Evolutionary conservation across 2,329 filamentous ascomycete genomes (phyloP), one percentile per base, ranked within the genome.

Genomic region (Phoma sp.): DNA sequence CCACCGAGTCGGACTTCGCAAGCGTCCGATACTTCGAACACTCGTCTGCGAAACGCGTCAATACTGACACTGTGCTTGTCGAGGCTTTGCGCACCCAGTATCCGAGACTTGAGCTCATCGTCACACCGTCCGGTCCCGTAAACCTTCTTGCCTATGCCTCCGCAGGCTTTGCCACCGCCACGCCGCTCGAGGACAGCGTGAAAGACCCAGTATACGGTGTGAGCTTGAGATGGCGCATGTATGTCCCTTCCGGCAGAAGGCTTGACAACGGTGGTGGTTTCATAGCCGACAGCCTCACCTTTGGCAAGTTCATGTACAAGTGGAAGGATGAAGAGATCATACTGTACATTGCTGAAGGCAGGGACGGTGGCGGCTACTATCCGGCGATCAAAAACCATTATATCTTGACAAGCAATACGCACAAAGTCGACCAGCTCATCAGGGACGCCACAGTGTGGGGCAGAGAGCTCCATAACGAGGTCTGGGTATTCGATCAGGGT

Each of bases 401-500:
- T 60, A 71, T 81, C 51, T 69, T 81, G 27, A 78, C 76, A 5
- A 59, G 61, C 29, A 64, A 70, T 22, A 39, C 59, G 32, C 60
- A 69, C 52, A 70, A 70, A 56, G 60, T 69, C 36, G 80, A 88
- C 54, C 76, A 78, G 3, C 75, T 89, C 36, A 71, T 89, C 27
- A 74, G 82, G 7, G 80, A 81, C 3, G 84, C 80, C 0, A 82
- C 83, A 0, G 68, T 72, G 18, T 89, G 84, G 83, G 75, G 73
- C 22, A 75, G 73, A 50, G 79, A 85, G 58, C 72, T 89, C 18
- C 86, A 87, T 64, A 75, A 84, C 24, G 85, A 89, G 72, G 81
- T 89, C 27, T 86, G 85, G 78, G 84, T 90, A 0, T 90, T 84
- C 62, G 86, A 90, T 59, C 67, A 79, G 11, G 85, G 86, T 4